Conservation (phyloP, 192 early-diverging fungal genomes). For the Geranomyces variabilis region DNA sequence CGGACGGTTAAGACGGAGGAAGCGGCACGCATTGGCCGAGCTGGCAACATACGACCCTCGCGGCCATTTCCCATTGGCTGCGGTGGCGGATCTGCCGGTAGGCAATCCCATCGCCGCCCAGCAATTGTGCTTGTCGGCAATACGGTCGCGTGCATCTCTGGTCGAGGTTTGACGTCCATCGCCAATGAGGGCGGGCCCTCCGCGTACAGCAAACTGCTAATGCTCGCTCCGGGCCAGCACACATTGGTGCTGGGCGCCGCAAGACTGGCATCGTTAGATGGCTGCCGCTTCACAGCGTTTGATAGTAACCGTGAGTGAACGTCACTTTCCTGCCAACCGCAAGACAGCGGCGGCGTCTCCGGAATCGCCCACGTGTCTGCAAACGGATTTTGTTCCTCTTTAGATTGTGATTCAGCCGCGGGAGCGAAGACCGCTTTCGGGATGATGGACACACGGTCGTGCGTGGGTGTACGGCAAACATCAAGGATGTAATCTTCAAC, state of each 20-base stretch:
- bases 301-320: not conserved
- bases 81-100: no score
- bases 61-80: no score
- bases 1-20: not conserved
- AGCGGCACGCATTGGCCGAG: not conserved
- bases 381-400: conserved; percentile 6
- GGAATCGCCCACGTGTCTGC: not conserved
- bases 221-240: not conserved
- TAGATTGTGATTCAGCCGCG: not conserved
- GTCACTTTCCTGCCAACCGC: not conserved
- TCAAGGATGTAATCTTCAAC: conserved; percentile 11
- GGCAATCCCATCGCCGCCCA: no score
- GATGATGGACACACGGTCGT: not conserved
- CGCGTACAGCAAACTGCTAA: not conserved
- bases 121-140: no score
- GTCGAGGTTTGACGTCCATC: no score
- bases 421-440: not conserved
- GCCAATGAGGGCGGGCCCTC: no score
- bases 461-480: not conserved
- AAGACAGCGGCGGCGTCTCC: not conserved
- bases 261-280: not conserved
- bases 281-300: not conserved
- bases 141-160: no score
- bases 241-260: not conserved
- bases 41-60: not conserved